A percentile compares a stretch with the other conserved stretches of the same genome.
Evolutionary conservation across 2,329 filamentous ascomycete species (phyloP).

Genomic region (Pestalotiopsis sp.): DNA sequence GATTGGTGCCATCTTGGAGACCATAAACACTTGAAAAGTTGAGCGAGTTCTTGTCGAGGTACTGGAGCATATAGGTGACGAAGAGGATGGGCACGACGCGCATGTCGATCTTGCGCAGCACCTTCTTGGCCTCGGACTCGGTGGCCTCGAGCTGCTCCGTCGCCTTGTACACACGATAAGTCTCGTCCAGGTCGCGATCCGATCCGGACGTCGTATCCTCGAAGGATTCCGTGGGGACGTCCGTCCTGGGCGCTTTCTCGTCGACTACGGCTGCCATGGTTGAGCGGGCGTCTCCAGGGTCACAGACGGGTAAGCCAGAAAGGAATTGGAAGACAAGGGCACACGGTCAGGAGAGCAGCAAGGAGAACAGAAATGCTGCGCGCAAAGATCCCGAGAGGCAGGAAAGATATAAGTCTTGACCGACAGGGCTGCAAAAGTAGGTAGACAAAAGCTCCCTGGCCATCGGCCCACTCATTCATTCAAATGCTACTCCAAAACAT

Average conservation of each 20-base stretch:
- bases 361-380: not conserved
- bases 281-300: not conserved
- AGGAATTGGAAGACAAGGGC: not conserved
- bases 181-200: conserved; percentile 31
- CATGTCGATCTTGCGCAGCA: conserved; percentile 33
- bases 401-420: not conserved
- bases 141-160: conserved; percentile 23
- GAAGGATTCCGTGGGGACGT: conserved; percentile 8
- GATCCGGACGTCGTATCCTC: conserved; percentile 21
- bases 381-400: not conserved
- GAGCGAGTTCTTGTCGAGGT: conserved; percentile 43
- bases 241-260: conserved; percentile 12
- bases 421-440: not conserved
- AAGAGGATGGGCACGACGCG: conserved; percentile 32
- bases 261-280: conserved; percentile 16
- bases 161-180: conserved; percentile 30
- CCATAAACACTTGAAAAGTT: conserved; percentile 54
- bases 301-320: not conserved
- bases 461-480: not conserved
- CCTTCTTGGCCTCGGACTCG: conserved; percentile 27
- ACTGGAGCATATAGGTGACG: conserved; percentile 34
- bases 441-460: not conserved
- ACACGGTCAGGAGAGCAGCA: not conserved
- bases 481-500: not conserved
- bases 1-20: conserved; percentile 45